A percentile compares a stretch with the other conserved stretches of the same genome.
Conservation (phyloP, 2,329 filamentous ascomycete species). For the Colletotrichum sp. region DNA sequence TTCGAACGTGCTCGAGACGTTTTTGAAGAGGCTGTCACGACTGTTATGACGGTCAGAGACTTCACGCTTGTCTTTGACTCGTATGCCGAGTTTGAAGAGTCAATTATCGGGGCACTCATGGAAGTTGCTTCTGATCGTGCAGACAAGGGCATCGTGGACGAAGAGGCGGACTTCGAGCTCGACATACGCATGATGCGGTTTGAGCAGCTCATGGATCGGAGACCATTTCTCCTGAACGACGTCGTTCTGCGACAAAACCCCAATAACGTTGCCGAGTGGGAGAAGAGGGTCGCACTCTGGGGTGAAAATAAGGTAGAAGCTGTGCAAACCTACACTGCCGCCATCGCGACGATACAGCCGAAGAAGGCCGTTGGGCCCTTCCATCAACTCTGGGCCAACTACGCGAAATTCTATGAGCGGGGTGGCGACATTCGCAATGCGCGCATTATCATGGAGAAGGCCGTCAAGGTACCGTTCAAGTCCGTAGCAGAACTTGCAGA, state of each 20-base stretch:
- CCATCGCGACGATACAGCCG: constrained; percentile 89
- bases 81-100: constrained; percentile 96
- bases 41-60: constrained; percentile 97
- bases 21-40: constrained; percentile 95
- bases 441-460: constrained; percentile 94
- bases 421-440: constrained; percentile 85
- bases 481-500: constrained; percentile 96
- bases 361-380: constrained; percentile 95
- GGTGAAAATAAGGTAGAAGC: constrained; percentile 90
- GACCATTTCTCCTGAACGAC: constrained; percentile 95
- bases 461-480: constrained; percentile 96
- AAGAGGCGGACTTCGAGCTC: constrained; percentile 89
- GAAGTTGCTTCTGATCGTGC: constrained; percentile 81
- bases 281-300: constrained; percentile 95
- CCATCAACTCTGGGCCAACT: constrained; percentile 94
- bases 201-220: constrained; percentile 95
- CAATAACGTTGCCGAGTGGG: constrained; percentile 95
- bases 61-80: constrained; percentile 97
- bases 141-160: constrained; percentile 78
- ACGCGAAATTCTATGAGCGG: constrained; percentile 95
- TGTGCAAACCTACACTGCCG: constrained; percentile 92
- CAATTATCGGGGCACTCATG: constrained; percentile 90
- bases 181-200: constrained; percentile 98
- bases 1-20: constrained; percentile 93
- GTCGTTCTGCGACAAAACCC: constrained; percentile 95